These are phyloP conservation scores for Rhizopogon roseolus DNA, from an alignment of 768 basidiomycete species.

Conservation along the genomic window DNA sequence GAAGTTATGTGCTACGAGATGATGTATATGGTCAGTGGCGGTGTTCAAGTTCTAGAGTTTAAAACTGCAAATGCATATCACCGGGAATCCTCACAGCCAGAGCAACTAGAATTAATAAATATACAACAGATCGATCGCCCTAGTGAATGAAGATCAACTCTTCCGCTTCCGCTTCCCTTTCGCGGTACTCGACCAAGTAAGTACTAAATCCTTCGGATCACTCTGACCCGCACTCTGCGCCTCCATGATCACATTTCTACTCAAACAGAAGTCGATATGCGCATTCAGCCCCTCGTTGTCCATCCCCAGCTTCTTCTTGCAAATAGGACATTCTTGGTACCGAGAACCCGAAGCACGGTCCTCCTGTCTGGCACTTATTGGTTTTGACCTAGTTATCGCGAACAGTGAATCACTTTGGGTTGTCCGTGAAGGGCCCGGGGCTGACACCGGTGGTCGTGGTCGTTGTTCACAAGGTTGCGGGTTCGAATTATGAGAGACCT, in stretches of 20 bases:
- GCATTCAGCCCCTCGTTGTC: slow-evolving; percentile 79
- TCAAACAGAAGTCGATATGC: slow-evolving; percentile 90
- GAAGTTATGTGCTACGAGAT: too few species aligned
- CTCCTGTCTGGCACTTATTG: not conserved
- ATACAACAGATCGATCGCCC: too few species aligned
- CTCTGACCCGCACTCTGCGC: slow-evolving; percentile 42
- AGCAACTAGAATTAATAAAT: too few species aligned
- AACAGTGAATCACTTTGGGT: not conserved
- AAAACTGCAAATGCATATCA: too few species aligned
- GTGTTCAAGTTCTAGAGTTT: too few species aligned
- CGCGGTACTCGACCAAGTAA: not conserved
- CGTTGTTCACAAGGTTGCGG: slow-evolving; percentile 8
- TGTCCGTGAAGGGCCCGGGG: slow-evolving; percentile 15
- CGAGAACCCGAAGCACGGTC: not conserved
- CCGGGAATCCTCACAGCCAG: too few species aligned
- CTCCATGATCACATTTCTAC: slow-evolving; percentile 68
- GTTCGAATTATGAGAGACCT: slow-evolving; percentile 8
- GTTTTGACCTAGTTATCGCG: not conserved
- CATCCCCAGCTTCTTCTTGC: slow-evolving; percentile 51
- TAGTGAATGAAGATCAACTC: not conserved
- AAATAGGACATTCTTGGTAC: slow-evolving; percentile 67
- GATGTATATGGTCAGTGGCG: too few species aligned
- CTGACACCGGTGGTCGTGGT: slow-evolving; percentile 20
- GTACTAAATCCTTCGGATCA: slow-evolving; percentile 2
- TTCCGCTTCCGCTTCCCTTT: slow-evolving; percentile 14